Base-by-base conservation (phyloP, 208 protist species). In the Crithidia brevicula region DNA sequence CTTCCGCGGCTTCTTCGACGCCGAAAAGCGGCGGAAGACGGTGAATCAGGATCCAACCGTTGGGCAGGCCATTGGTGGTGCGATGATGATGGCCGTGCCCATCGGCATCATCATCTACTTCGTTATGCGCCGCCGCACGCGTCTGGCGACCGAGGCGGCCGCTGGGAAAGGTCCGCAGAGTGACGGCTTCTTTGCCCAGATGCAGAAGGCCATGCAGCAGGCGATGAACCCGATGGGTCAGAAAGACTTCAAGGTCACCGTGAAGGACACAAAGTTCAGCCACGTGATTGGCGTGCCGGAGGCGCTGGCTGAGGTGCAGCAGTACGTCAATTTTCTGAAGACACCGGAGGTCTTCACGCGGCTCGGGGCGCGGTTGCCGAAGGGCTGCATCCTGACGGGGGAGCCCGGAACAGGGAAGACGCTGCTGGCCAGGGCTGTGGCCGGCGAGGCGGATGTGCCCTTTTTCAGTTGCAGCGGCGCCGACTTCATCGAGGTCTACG, bases 401-500 rank as follows among this genome's bases (percentile, higher is more conserved):
- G 78, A 88, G 54, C 98, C 98, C 0, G 98, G 98, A 22, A 99
- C 97, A 5, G 98, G 98, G 27, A 99, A 99, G 81, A 98, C 93
- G 50, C 70, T 97, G 58, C 81, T 98, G 22, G 95, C 95, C 6
- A 94, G 91, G 72, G 95, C 95, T 13, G 91, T 98, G 20, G 95
- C 95, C 3, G 89, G 91, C 18, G 89, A 97, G 77, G 91, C 93
- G 20, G 87, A 83, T 9, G 98, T 99, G 7, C 95, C 98, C 4
- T 99, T 99, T 74, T 98, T 99, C 61, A 96, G 92, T 66, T 90
- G 84, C 72, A 96, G 85, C 30, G 96, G 96, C 10, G 87, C 95
- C 4, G 95, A 98, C 73, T 99, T 99, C 77, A 98, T 99, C 67
- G 97, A 99, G 78, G 95, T 99, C 45, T 99, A 98, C 89, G 97